phyloP scores from a whole-genome alignment of 257 asterid genomes.

The Catharanthus roseus region DNA sequence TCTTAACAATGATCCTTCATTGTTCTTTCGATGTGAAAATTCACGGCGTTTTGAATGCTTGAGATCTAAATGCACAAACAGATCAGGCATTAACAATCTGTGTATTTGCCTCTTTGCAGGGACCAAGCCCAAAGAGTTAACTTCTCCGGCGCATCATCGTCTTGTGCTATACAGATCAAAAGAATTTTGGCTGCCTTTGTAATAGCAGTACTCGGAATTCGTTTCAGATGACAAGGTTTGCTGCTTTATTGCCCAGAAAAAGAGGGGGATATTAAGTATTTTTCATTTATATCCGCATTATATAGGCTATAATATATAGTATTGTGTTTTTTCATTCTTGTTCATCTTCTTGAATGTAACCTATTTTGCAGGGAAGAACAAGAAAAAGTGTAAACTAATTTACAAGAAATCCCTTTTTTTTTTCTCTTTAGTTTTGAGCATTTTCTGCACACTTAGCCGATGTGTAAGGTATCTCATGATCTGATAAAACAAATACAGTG shows the following conservation, averaged over 20 bases:
- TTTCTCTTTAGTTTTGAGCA: background rate
- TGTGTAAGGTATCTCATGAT: too few species aligned
- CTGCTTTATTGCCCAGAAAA: background rate
- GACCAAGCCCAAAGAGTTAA: slow-evolving; percentile 58
- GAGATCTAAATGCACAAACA: background rate
- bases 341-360: background rate
- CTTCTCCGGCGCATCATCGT: slow-evolving; percentile 58
- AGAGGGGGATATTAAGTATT: background rate
- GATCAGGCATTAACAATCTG: background rate
- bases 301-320: too few species aligned
- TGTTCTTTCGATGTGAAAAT: background rate
- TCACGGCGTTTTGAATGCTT: background rate
- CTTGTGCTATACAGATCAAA: slow-evolving; percentile 17
- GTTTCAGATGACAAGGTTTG: slow-evolving; percentile 5
- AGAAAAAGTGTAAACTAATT: background rate
- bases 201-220: slow-evolving; percentile 22
- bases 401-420: background rate
- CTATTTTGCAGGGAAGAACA: too few species aligned
- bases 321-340: background rate
- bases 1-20: background rate
- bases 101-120: slow-evolving; percentile 35
- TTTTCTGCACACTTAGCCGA: too few species aligned
- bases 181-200: slow-evolving; percentile 26
- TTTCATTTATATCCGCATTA: background rate
- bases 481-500: too few species aligned